A percentile compares a stretch with the other conserved stretches of the same genome.
phyloP scores from a whole-genome alignment of 1,139 yeast species.

The Blastobotrys petasosporus region DNA sequence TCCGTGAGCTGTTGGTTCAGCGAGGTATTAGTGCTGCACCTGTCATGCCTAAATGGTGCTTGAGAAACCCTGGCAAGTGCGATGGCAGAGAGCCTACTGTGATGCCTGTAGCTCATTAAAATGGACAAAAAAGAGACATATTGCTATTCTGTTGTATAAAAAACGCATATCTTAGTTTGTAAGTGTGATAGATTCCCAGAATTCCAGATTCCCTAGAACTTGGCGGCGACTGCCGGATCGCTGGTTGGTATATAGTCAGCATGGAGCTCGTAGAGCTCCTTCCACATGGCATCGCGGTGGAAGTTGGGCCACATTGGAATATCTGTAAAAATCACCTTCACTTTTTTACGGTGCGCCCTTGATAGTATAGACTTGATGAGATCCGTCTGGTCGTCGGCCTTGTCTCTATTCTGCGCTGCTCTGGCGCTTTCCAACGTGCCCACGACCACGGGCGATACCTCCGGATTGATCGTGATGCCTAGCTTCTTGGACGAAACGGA shows the following conservation, averaged over 20 bases:
- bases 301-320: constrained; percentile 1
- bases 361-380: constrained; percentile 1
- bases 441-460: constrained; percentile 1
- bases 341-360: background rate
- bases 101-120: background rate
- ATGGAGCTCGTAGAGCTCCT: background rate
- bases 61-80: constrained; percentile 19
- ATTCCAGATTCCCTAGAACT: background rate
- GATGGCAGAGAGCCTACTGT: background rate
- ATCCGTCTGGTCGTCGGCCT: constrained; percentile 1
- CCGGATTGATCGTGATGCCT: background rate
- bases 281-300: background rate
- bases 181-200: background rate
- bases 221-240: background rate
- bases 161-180: background rate
- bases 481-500: background rate
- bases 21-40: constrained; percentile 39
- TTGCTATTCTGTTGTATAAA: too few relatives aligned
- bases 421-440: constrained; percentile 3
- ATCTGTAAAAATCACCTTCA: background rate
- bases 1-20: constrained; percentile 41
- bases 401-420: background rate
- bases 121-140: too few relatives aligned
- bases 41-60: constrained; percentile 41
- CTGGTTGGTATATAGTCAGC: background rate